Evolutionary conservation across 768 basidiomycete species (phyloP), one percentile per base, ranked within the genome.

Genomic region (Bullera alba): DNA sequence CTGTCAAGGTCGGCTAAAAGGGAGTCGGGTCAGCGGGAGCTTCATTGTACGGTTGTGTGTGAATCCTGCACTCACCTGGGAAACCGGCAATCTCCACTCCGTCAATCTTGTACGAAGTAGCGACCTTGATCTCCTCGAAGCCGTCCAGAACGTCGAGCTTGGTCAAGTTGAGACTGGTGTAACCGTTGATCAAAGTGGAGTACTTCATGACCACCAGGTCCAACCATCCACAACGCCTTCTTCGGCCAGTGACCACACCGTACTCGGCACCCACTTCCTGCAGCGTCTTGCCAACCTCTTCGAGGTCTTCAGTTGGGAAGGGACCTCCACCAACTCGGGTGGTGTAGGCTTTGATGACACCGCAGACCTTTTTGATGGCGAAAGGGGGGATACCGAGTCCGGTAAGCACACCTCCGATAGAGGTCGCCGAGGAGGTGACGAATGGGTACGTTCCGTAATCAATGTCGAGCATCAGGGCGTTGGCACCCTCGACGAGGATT

Each of bases 321-420:
- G 95, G 95, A 0, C 95, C 95, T 32, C 90, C 88, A n/a, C 95
- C 95, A 21, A 99, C 95, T 23, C 95, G 81, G 1, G 95, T 97
- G 16, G 95, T 97, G 73, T 99, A 99, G 0, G 95, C 95, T 73
- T 97, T 99, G 69, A 96, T 78, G 52, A 99, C 95, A 39, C 95
- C 95, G 59, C 92, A 85, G 22, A 83, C 78, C 42, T 82, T 81
- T n/a, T 86, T 87, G 56, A 99, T 83, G 58, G 80, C 74, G 74
- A 84, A 84, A 5, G 95, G 91, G 2, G 95, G 93, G 42, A 99
- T 84, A 45, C 91, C 95, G n/a, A 99, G 81, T 28, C 95, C 95
- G 15, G 92, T 97, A 75, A 87, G 90, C 29, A 96, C 90, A 44
- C 95, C 95, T 26, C 95, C 95, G 51, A 97, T 85, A 27, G 83